Base-by-base conservation (phyloP, 257 asterid genomes). In the Nicotiana attenuata region DNA sequence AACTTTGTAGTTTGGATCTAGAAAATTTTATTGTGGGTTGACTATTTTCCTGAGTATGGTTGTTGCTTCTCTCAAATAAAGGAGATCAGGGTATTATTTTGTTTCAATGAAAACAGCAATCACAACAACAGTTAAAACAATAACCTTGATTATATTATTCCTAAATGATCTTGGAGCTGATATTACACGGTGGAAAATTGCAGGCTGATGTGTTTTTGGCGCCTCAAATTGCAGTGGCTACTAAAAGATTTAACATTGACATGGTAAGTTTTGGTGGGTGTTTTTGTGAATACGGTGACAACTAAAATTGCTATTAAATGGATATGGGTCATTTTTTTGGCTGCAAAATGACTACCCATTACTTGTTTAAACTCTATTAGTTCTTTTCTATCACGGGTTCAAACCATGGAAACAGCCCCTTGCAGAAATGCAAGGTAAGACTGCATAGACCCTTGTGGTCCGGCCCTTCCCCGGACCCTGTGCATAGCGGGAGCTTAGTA, bases 151-250 rank as follows among this genome's bases (percentile, higher is more conserved):
- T 15, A 75, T 75, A 38, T 75, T 24, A 50, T 15, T 47, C 24
- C 41, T 26, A 41, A 71, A 55, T 28, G 57, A 57, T 29, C 66
- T 33, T 45, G 38, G 81, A 19, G 47, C 11, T 47, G 64, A 38
- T 14, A 53, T 75, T 7, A 24, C 63, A 8, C n/a, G 52, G 56
- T 41, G 60, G 63, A 47, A 65, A 41, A 79, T 67, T 88, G 92
- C 93, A 94, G 97, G 98, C 94, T 65, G 97, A 94, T 82, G 94
- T 92, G 71, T 92, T 94, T 86, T 88, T 94, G 91, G 97, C 91
- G 14, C 98, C 98, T 69, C 97, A 94, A 89, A 90, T 94, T 80
- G 93, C 90, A 33, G 55, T 87, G 60, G 82, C 94, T 65, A 80
- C 87, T 47, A 33, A 63, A 81, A 89, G 97, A 84, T 91, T 94